Evolutionary conservation across 2,329 filamentous ascomycete genomes (phyloP), one percentile per base, ranked within the genome.

Genomic region (Lasiodiplodia citricola): DNA sequence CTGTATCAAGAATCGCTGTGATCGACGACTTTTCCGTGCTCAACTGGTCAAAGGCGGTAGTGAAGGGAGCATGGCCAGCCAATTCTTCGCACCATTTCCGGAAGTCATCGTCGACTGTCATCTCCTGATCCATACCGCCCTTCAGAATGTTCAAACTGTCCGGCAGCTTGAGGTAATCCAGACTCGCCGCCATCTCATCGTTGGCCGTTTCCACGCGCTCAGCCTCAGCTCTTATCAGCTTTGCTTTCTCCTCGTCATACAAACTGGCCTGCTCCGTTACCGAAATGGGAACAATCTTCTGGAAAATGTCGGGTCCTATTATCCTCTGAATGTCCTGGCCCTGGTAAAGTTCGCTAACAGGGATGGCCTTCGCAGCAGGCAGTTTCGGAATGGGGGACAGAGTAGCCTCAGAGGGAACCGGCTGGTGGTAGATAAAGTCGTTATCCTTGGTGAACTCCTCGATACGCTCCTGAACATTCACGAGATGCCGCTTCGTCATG

Each of bases 171-270:
- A 99, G 83, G 75, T 98, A 98, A 78, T 98, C 95, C 70, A 99
- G 81, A 73, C 94, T 97, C 18, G 96, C 93, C 2, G 92, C 95
- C 92, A 99, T 96, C 80, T 99, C 96, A 67, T 94, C 90, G 74
- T 98, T 96, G 18, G 96, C 95, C 41, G 91, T 90, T 74, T 98
- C 95, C 1, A 97, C 94, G 73, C 93, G 90, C 80, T 99, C 96
- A 0, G 93, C 94, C 81, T 99, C 96, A 2, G 95, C 95, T 68
- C 96, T 89, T 51, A 97, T 90, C 68, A 99, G 83, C 79, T 99
- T 98, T 14, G 96, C 96, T 81, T 99, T 99, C 79, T 99, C 96
- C 80, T 99, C 96, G 72, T 98, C 96, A 78, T 99, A 99, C 74
- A 98, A 83, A 82, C 96, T 98, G 14, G 96, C 96, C 28, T 93